phyloP scores from a whole-genome alignment of 805 yeast genomes.

The Barnettozyma siamensis region DNA sequence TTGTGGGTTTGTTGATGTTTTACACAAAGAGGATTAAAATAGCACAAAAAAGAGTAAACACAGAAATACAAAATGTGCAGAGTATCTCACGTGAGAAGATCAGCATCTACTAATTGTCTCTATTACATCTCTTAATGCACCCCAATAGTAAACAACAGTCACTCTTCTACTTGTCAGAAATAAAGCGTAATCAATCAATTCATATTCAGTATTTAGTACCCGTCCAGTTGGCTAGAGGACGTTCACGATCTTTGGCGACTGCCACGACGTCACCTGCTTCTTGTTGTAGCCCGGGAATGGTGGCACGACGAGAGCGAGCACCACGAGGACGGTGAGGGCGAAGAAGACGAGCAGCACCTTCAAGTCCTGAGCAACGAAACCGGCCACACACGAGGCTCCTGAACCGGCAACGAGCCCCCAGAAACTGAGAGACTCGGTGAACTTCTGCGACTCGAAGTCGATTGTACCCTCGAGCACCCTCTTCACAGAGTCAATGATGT shows the following conservation, averaged over 20 bases:
- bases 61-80: too few species aligned
- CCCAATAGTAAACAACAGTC: too few species aligned
- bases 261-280: conserved; percentile 18
- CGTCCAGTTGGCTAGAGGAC: neutral
- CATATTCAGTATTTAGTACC: neutral
- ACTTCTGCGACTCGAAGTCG: conserved; percentile 28
- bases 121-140: too few species aligned
- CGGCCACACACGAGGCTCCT: conserved; percentile 39
- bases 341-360: conserved; percentile 33
- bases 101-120: too few species aligned
- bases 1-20: too few species aligned
- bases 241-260: conserved; percentile 3
- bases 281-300: conserved; percentile 53
- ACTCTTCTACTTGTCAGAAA: too few species aligned
- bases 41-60: too few species aligned
- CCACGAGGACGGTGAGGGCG: conserved; percentile 29
- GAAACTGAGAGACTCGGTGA: conserved; percentile 15
- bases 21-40: too few species aligned
- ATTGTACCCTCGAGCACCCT: conserved; percentile 27
- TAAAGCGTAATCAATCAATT: too few species aligned
- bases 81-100: too few species aligned
- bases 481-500: conserved; percentile 23
- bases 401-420: conserved; percentile 20
- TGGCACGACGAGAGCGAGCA: conserved; percentile 42
- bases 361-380: conserved; percentile 44